Conservation (phyloP, 768 basidiomycete genomes). For the Macrolepiota albuminosa region DNA sequence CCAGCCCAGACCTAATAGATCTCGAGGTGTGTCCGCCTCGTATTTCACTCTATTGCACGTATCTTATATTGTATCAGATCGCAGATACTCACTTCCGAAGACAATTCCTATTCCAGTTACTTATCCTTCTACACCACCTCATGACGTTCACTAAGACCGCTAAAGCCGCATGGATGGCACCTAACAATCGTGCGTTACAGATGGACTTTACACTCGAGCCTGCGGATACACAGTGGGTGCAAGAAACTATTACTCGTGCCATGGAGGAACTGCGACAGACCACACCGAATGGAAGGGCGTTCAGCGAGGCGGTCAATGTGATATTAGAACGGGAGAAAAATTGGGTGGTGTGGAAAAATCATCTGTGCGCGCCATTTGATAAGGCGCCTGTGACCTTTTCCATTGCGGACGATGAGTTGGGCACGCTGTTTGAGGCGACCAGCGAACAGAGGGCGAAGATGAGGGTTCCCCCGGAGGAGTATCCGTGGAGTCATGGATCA, state of each 20-base stretch:
- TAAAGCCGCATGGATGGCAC: slow-evolving; percentile 55
- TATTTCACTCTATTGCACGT: background rate
- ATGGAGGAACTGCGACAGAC: slow-evolving; percentile 66
- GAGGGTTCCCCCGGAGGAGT: slow-evolving; percentile 54
- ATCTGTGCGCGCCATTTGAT: slow-evolving; percentile 75
- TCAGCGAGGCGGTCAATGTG: slow-evolving; percentile 66
- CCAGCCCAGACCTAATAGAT: slow-evolving; percentile 80
- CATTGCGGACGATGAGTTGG: slow-evolving; percentile 43
- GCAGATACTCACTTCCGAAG: slow-evolving; percentile 92
- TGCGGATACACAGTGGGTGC: slow-evolving; percentile 69
- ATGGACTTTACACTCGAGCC: slow-evolving; percentile 77
- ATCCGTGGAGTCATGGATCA: slow-evolving; percentile 64
- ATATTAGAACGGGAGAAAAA: slow-evolving; percentile 83
- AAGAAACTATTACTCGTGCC: slow-evolving; percentile 58
- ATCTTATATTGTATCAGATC: slow-evolving; percentile 44
- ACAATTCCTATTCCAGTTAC: slow-evolving; percentile 82
- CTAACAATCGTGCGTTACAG: slow-evolving; percentile 74
- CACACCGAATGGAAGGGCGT: slow-evolving; percentile 69
- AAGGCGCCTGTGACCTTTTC: slow-evolving; percentile 58
- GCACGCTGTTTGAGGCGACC: slow-evolving; percentile 57
- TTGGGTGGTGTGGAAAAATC: slow-evolving; percentile 90
- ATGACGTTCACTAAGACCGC: slow-evolving; percentile 66
- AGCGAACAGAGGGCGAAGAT: slow-evolving; percentile 44
- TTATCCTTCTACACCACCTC: slow-evolving; percentile 74
- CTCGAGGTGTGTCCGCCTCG: slow-evolving; percentile 58